Evolutionary conservation across 768 basidiomycete genomes (phyloP), one percentile per base, ranked within the genome.

Genomic region (Tylopilus sp.): DNA sequence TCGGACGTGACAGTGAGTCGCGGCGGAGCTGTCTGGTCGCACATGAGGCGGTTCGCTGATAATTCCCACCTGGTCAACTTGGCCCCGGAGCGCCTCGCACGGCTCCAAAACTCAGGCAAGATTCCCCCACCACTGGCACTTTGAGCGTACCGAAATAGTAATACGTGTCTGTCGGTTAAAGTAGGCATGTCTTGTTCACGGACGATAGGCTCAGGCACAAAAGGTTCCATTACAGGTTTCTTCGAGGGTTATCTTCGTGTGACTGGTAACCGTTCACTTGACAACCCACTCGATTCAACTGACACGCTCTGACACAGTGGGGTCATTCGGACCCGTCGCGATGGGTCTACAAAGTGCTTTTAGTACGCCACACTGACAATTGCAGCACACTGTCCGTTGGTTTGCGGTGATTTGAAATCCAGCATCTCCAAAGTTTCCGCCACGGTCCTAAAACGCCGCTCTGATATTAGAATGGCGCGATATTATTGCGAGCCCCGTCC

Each of bases 11-110:
- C n/a, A n/a, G n/a, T n/a, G n/a, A n/a, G n/a, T n/a, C n/a, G 28
- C 19, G 43, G 28, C 43, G 29, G 28, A 29, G 42, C 44, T 21
- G 29, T 19, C 13, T 17, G 25, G 44, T 49, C 42, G 6, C 47
- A 54, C 48, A 12, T n/a, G 38, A 48, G 31, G 29, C 22, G 25
- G 17, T 31, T 31, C 4, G 16, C 45, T 26, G 17, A 16, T 25
- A 12, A 33, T 54, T 62, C 49, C 46, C 46, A 48, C 33, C 34
- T 12, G 14, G 19, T 37, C 37, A 46, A 44, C 40, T 41, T 44
- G 42, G 36, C 11, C 21, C 26, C 36, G 28, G 40, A 19, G 13
- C 41, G 26, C 34, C 44, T 61, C 60, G 22, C 52, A 33, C 49
- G 45, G 33, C 12, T 21, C 31, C 41, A 37, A n/a, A 14, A 30